These are phyloP conservation scores for Ochromonadaceae sp. DNA, from an alignment of 352 stramenopile genomes.

Conservation along the genomic window DNA sequence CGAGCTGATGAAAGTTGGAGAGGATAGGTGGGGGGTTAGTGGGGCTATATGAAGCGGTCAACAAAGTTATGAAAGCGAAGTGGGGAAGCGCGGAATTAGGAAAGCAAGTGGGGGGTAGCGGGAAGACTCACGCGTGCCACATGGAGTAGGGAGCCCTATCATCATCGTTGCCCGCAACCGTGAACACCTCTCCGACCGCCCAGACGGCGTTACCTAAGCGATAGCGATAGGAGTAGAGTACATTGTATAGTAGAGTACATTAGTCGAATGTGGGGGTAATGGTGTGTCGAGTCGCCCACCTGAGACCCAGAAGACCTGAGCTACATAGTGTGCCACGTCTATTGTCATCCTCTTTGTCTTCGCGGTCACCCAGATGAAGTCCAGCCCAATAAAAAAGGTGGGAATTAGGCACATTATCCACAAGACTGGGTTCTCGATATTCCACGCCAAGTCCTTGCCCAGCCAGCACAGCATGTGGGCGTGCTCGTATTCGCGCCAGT, in stretches of 20 bases:
- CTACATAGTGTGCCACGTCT: neutral
- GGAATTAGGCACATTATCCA: neutral
- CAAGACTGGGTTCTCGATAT: neutral
- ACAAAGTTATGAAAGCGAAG: neutral
- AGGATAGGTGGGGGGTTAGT: neutral
- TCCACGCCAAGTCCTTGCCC: slow-evolving; percentile 7
- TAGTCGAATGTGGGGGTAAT: too few relatives aligned
- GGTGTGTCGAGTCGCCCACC: too few relatives aligned
- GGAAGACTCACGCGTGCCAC: neutral
- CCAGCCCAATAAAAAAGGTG: neutral
- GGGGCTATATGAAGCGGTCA: neutral
- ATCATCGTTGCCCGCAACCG: neutral
- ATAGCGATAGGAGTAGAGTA: too few relatives aligned
- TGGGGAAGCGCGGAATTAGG: too few relatives aligned
- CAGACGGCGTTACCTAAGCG: slow-evolving; percentile 6
- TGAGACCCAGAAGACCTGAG: neutral
- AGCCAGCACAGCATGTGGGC: slow-evolving; percentile 9
- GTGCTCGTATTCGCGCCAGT: slow-evolving; percentile 11
- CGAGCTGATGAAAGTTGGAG: neutral
- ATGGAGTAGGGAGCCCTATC: neutral
- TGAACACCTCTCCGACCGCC: slow-evolving; percentile 1
- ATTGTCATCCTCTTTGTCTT: neutral
- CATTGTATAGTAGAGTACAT: too few relatives aligned
- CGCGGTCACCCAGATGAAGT: neutral
- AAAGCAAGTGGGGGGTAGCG: too few relatives aligned